Base-by-base conservation (phyloP, 257 asterid genomes). In the Rauvolfia tetraphylla region DNA sequence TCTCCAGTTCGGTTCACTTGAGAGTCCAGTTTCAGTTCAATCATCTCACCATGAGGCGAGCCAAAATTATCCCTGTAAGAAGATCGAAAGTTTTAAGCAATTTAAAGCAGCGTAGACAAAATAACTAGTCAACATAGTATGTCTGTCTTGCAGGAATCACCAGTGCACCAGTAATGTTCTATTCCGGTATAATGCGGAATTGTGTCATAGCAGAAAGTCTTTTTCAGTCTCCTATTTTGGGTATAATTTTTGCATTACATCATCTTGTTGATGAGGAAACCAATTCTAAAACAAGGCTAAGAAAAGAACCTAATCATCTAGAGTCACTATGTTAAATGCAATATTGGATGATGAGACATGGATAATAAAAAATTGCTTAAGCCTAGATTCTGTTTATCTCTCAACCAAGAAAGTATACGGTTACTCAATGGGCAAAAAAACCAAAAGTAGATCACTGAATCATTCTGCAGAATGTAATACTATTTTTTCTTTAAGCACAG, bases 1-100 rank as follows among this genome's bases (percentile, higher is more conserved):
- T 91, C 91, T 85, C 94, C 99, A 14, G 98, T 92, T 86, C 85
- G 93, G 82, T 95, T 95, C 66, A 81, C 84, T 82, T 84, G 89
- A n/a, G 93, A 90, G 81, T 95, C 97, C 85, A 95, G 80, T 14
- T 89, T 61, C 69, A 92, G 76, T 83, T 91, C 96, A 79, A 88
- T 80, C 93, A 84, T 85, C 80, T 81, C 96, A 73, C 87, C 86
- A 77, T 83, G 85, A 75, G 71, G 68, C 46, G 77, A 76, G 73
- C 82, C 78, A 27, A 73, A 75, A 71, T 49, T 67, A 73, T 79
- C 88, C 88, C 92, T 89, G 78, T 67, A 75, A 74, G 39, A 71
- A 56, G 4, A 65, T 8, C 70, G 2, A 57, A 46, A 62, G 23
- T 5, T 51, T 31, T 39, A 10, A 18, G 17, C 25, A 61, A 69